Evolutionary conservation across 2,329 filamentous ascomycete genomes (phyloP).

Genomic region (Pezicula rhizophila): DNA sequence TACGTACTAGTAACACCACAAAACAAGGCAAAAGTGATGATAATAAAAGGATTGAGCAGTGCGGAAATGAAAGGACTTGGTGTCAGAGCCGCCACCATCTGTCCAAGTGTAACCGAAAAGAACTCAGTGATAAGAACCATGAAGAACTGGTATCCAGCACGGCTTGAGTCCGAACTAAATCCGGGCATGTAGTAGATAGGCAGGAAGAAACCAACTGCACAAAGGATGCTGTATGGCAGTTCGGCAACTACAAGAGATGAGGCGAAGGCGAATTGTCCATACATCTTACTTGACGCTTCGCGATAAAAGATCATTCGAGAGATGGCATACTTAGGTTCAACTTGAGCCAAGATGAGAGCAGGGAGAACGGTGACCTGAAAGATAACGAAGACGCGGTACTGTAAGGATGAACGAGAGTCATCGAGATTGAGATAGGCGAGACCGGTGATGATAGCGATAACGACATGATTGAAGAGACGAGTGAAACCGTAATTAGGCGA

Average conservation of each 20-base stretch:
- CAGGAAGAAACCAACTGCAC: slow-evolving; percentile 74
- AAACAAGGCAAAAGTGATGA: slow-evolving; percentile 79
- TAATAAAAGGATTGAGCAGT: slow-evolving; percentile 75
- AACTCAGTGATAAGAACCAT: slow-evolving; percentile 78
- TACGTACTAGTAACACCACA: slow-evolving; percentile 65
- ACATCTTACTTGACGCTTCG: slow-evolving; percentile 80
- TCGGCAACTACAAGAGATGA: slow-evolving; percentile 75
- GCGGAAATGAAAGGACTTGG: slow-evolving; percentile 73
- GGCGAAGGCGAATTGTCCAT: slow-evolving; percentile 73
- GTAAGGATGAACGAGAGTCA: slow-evolving; percentile 67
- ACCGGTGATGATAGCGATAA: slow-evolving; percentile 72
- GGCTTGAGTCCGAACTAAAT: slow-evolving; percentile 53
- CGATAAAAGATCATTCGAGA: slow-evolving; percentile 79
- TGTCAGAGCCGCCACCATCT: slow-evolving; percentile 70
- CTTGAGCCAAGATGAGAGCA: slow-evolving; percentile 72
- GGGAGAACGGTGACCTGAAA: slow-evolving; percentile 86
- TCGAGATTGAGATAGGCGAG: slow-evolving; percentile 75
- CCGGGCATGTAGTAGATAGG: slow-evolving; percentile 82
- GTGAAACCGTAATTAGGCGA: slow-evolving; percentile 87
- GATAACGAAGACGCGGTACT: slow-evolving; percentile 83
- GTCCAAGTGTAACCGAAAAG: slow-evolving; percentile 76
- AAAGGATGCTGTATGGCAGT: slow-evolving; percentile 76
- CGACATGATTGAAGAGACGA: slow-evolving; percentile 76
- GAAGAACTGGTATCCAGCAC: slow-evolving; percentile 82
- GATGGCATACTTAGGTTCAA: slow-evolving; percentile 74